Evolutionary conservation across 768 basidiomycete species (phyloP), one percentile per base, ranked within the genome.

Genomic region (Tephrocybe sp.): DNA sequence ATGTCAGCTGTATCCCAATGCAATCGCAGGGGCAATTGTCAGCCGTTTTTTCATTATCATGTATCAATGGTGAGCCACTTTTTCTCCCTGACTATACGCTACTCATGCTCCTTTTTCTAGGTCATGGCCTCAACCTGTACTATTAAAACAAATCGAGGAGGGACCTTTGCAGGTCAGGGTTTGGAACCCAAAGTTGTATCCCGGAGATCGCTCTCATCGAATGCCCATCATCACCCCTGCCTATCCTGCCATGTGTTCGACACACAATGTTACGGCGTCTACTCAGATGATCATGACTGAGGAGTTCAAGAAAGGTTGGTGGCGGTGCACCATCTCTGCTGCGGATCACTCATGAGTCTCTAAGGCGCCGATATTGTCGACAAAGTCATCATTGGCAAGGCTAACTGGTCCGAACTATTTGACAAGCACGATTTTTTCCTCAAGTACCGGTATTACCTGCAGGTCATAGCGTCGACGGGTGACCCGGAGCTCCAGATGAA

Each of bases 151-250:
- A 68, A 98, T 99, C 38, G 95, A 98, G 67, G 92, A 94, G 56
- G 95, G 95, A 1, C 92, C 92, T 1, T 64, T 95, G 41, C 89
- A 90, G 62, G 91, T 97, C 55, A 82, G 92, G 60, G 93, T 98
- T 2, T 99, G 97, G 97, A 99, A 99, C 69, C 97, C 97, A 2
- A 92, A 87, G 89, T 67, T 97, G 47, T 98, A 96, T 66, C 93
- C 93, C 4, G 83, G 83, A 52, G 94, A 98, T 67, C 79, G 90
- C 50, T 81, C 90, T n/a, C 97, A 99, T 70, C 82, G 92, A 57
- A 98, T 98, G 97, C 97, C 97, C 11, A 98, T 99, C 62, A 98
- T 99, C 60, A 99, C 97, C 1, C 97, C 97, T 3, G 95, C 97
- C 9, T 99, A 98, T 69, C 97, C 97, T 38, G 87, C 96, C 5